phyloP scores from a whole-genome alignment of 2,329 filamentous ascomycete species.

The Calonectria pteridis region DNA sequence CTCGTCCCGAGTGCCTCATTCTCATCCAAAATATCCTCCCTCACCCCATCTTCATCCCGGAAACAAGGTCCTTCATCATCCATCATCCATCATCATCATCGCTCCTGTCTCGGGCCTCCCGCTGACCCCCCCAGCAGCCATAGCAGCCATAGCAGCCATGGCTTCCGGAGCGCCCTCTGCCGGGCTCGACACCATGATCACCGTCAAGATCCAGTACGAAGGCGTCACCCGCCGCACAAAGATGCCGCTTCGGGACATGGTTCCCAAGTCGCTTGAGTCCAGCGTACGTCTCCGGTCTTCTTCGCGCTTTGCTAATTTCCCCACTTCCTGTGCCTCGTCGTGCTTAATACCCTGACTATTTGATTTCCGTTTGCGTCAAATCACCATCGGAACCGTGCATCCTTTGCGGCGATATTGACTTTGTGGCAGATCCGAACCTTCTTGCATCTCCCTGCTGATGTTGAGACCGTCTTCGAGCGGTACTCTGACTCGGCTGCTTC shows the following conservation, averaged over 20 bases:
- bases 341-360: neutral
- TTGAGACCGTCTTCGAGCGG: conserved; percentile 79
- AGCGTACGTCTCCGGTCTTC: conserved; percentile 74
- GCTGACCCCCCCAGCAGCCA: conserved; percentile 18
- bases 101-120: conserved; percentile 3
- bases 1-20: conserved; percentile 29
- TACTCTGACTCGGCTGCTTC: conserved; percentile 92
- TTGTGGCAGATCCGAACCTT: conserved; percentile 51
- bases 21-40: conserved; percentile 25
- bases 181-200: conserved; percentile 65
- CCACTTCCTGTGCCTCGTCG: neutral
- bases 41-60: conserved; percentile 16
- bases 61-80: conserved; percentile 20
- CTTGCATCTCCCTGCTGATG: conserved; percentile 49
- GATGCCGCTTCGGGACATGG: conserved; percentile 87
- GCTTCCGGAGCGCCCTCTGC: conserved; percentile 40
- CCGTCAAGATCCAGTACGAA: conserved; percentile 85
- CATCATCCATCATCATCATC: conserved; percentile 12
- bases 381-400: neutral
- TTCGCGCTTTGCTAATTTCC: neutral
- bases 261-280: conserved; percentile 77
- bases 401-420: conserved; percentile 28
- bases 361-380: neutral
- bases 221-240: conserved; percentile 86
- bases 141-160: conserved; percentile 42